Evolutionary conservation across 2,329 filamentous ascomycete genomes (phyloP), one percentile per base, ranked within the genome.

Genomic region (Colletotrichum viniferum): DNA sequence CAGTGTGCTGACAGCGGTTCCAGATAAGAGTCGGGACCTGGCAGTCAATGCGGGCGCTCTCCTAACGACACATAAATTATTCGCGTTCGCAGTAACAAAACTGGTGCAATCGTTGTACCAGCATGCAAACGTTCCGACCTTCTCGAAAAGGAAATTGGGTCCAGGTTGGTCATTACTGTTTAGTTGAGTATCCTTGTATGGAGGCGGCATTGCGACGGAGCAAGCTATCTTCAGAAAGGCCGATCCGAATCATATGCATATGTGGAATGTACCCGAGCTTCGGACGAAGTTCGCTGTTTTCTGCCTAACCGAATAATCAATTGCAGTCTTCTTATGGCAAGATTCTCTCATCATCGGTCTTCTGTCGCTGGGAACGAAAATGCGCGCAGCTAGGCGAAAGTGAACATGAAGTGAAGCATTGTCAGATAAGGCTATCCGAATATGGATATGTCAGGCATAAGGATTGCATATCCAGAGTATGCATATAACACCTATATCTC

Each of bases 331-430:
- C 3, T 48, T 7, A 13, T 48, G 43, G 10, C 9, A 13, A 48
- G 43, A 48, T 13, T 48, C 10, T 5, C 7, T 48, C 43, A 48
- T 3, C 43, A 13, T 21, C 10, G 10, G 43, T 6, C 43, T 48
- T 9, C 18, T 5, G 1, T 21, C 4, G 43, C 0, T 21, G 10
- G 10, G 5, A 48, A 48, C 10, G 18, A 5, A n/a, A 43, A 0
- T 43, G 38, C 38, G 16, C 38, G 10, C 38, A n/a, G 0, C 16
- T n/a, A 43, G 16, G n/a, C n/a, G n/a, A n/a, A n/a, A n/a, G n/a
- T n/a, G n/a, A n/a, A n/a, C n/a, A n/a, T n/a, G n/a, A n/a, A n/a
- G n/a, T n/a, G n/a, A n/a, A n/a, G n/a, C n/a, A n/a, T n/a, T n/a
- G n/a, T n/a, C n/a, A n/a, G n/a, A n/a, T n/a, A n/a, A n/a, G n/a